These are phyloP conservation scores for Colletotrichum gigasporum DNA, from an alignment of 2,329 filamentous ascomycete species.

Conservation along the genomic window DNA sequence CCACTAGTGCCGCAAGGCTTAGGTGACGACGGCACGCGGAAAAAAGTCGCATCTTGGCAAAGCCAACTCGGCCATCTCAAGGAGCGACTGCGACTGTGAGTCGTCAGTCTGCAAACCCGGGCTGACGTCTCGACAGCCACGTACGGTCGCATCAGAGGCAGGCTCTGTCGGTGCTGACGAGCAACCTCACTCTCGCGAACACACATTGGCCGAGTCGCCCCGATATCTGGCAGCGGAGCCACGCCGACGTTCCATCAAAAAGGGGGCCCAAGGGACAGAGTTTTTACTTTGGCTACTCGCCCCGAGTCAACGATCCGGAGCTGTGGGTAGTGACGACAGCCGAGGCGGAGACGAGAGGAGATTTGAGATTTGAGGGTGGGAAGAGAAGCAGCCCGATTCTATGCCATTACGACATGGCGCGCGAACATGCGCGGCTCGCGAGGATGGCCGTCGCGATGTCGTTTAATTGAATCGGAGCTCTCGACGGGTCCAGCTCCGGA, in stretches of 20 bases:
- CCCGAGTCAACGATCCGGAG: neutral
- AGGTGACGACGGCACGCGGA: neutral
- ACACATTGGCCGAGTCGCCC: neutral
- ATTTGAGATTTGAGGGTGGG: constrained; percentile 30
- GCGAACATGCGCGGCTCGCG: neutral
- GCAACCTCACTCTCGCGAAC: neutral
- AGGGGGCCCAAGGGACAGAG: neutral
- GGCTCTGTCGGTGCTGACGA: neutral
- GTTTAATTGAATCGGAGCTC: constrained; percentile 14
- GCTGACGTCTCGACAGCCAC: neutral
- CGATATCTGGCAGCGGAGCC: neutral
- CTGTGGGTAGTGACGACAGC: neutral
- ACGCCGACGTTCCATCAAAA: neutral
- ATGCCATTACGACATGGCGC: constrained; percentile 22
- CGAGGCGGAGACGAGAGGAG: constrained; percentile 20
- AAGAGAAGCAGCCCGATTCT: constrained; percentile 1
- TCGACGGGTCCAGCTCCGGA: neutral
- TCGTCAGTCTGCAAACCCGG: neutral
- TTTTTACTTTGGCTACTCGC: neutral
- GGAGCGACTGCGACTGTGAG: neutral
- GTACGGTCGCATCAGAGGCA: neutral
- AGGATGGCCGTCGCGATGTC: neutral
- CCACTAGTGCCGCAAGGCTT: neutral
- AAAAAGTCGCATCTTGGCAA: neutral
- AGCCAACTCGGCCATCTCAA: neutral